Evolutionary conservation across 2,329 filamentous ascomycete genomes (phyloP), one percentile per base, ranked within the genome.

Genomic region (Xylaria polymorpha): DNA sequence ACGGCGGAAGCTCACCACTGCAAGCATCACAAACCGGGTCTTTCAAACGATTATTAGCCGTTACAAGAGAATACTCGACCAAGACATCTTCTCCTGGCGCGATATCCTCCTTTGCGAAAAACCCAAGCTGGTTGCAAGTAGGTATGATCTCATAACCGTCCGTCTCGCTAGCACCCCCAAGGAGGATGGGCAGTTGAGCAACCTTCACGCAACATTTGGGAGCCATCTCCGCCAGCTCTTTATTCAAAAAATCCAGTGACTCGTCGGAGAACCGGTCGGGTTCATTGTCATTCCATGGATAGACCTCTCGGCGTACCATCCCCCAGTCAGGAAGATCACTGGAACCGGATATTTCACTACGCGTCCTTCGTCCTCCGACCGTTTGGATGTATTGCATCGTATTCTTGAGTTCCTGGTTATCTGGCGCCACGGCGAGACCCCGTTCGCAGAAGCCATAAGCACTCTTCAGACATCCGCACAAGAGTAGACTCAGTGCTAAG

Each of bases 21-120:
- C 95, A 98, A 15, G 94, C 94, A 80, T 98, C 95, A 80, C 95
- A 98, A 37, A 95, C 87, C 4, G 92, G 86, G 71, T 97, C 94
- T 77, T 97, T 94, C 14, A 96, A 87, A 37, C 94, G 90, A 78
- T 96, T 96, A 74, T 95, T 96, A 55, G 93, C 94, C 1, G 94
- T 97, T 48, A 99, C 83, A 8, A 97, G 86, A 9, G 94, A 96
- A 69, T 91, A 92, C 77, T 99, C 96, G 57, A 88, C 84, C 37
- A 99, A 86, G 1, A 98, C 89, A 6, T 86, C 84, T 78, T 97
- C 92, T 10, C 92, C 92, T 0, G 94, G 88, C 0, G 84, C 82
- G 44, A 98, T 92, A 72, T 97, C 91, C 71, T 92, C 87, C 74
- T 90, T 93, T 8, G 94, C 95, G 78, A 98, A 98, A 3, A 99